A percentile compares a stretch with the other conserved stretches of the same genome.
These are phyloP conservation scores for Tulasnella sp. DNA, from an alignment of 768 basidiomycete species.

Conservation along the genomic window DNA sequence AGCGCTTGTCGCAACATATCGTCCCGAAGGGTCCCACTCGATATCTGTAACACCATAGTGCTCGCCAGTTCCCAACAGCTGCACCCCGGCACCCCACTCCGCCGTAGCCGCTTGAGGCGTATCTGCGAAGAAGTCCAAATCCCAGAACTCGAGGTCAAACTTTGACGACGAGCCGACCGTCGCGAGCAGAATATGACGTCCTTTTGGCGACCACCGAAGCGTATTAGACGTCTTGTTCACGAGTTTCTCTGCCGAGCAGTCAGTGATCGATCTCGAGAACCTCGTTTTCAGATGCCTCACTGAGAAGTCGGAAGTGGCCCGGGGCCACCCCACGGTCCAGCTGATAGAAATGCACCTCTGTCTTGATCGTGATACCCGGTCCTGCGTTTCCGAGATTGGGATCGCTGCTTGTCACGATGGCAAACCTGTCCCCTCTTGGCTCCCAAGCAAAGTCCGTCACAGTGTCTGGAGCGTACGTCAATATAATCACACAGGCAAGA, in stretches of 20 bases:
- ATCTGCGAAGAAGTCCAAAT: conserved; percentile 74
- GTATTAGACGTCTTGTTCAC: conserved; percentile 80
- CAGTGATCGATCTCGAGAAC: background rate
- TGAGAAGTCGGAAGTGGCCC: conserved; percentile 86
- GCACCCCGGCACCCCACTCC: conserved; percentile 80
- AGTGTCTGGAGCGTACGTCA: conserved; percentile 44
- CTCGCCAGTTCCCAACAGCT: conserved; percentile 65
- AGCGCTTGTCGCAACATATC: conserved; percentile 84
- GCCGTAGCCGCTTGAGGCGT: conserved; percentile 23
- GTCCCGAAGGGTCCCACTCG: conserved; percentile 96
- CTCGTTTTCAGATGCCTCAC: conserved; percentile 31
- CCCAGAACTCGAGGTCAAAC: conserved; percentile 98
- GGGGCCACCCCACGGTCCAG: conserved; percentile 62
- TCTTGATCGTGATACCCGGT: conserved; percentile 89
- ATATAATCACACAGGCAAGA: background rate
- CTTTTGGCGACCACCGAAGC: conserved; percentile 92
- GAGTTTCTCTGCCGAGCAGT: conserved; percentile 44
- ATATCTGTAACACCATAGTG: conserved; percentile 97
- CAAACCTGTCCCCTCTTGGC: conserved; percentile 93
- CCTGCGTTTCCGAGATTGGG: conserved; percentile 84
- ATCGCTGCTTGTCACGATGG: conserved; percentile 86
- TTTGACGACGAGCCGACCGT: conserved; percentile 92
- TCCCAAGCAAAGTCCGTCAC: conserved; percentile 98
- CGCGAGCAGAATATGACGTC: conserved; percentile 89
- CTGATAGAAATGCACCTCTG: conserved; percentile 92